Evolutionary conservation across 2,329 filamentous ascomycete genomes (phyloP).

Genomic region (Scopulariopsis brevicaulis): DNA sequence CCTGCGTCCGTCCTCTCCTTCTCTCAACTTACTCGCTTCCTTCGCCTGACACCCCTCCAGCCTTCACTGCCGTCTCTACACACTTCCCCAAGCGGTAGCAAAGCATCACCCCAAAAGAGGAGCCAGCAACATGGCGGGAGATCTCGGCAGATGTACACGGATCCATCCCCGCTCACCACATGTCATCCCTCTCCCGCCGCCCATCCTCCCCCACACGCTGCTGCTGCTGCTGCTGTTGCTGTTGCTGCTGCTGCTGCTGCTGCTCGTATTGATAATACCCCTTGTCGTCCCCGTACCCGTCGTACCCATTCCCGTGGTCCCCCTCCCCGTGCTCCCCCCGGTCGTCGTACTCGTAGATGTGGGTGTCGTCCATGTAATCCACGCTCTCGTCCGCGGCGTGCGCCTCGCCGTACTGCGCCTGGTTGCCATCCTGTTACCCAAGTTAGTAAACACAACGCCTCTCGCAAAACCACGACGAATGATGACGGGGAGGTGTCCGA

Average conservation of each 20-base stretch:
- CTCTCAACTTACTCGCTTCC: background rate
- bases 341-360: conserved; percentile 38
- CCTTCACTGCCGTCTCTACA: no score
- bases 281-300: conserved; percentile 1
- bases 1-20: background rate
- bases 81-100: no score
- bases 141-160: background rate
- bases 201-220: background rate
- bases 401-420: conserved; percentile 31
- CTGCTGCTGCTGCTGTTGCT: background rate
- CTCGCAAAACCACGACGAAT: background rate
- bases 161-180: conserved; percentile 5
- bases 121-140: background rate
- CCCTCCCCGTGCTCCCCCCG: conserved; percentile 4
- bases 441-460: background rate
- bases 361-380: conserved; percentile 39
- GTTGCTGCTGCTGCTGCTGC: background rate
- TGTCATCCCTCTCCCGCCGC: conserved; percentile 3
- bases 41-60: background rate
- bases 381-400: conserved; percentile 25
- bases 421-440: background rate
- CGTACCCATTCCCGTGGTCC: background rate
- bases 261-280: conserved; percentile 4
- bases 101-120: background rate
- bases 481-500: no score